These are phyloP conservation scores for Platanus orientalis DNA, from an alignment of 164 flowering plant genomes.

Conservation along the genomic window DNA sequence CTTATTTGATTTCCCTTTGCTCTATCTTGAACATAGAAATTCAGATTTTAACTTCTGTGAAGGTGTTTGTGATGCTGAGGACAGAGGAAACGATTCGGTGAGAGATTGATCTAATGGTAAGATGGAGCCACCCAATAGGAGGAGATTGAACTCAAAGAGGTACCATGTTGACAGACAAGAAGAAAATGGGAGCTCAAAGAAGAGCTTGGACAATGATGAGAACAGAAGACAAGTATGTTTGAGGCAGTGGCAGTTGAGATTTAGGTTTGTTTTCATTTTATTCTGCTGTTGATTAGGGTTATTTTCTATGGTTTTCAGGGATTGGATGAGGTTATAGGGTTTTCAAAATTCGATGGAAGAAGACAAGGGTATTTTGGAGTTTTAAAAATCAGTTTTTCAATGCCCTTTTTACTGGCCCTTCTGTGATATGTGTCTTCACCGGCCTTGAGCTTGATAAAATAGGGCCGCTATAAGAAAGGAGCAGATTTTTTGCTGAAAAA, in stretches of 20 bases:
- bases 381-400: too few relatives aligned
- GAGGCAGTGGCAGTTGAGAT: neutral
- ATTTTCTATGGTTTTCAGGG: conserved; percentile 9
- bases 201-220: conserved; percentile 8
- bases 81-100: conserved; percentile 3
- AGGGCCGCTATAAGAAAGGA: too few relatives aligned
- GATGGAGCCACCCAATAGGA: conserved; percentile 11
- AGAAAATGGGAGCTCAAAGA: conserved; percentile 9
- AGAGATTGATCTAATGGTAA: conserved; percentile 8
- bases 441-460: too few relatives aligned
- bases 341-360: too few relatives aligned
- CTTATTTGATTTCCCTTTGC: too few relatives aligned
- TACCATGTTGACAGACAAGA: conserved; percentile 8
- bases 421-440: too few relatives aligned
- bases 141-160: conserved; percentile 5
- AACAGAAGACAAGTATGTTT: conserved; percentile 6
- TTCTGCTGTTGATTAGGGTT: neutral
- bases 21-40: too few relatives aligned
- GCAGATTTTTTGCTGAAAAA: too few relatives aligned
- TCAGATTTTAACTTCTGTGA: too few relatives aligned
- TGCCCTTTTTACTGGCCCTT: too few relatives aligned
- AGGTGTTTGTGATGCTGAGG: conserved; percentile 10
- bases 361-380: too few relatives aligned
- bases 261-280: conserved; percentile 1
- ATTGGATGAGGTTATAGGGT: conserved; percentile 14